These are phyloP conservation scores for Lactarius quietus DNA, from an alignment of 768 basidiomycete genomes.

Conservation along the genomic window DNA sequence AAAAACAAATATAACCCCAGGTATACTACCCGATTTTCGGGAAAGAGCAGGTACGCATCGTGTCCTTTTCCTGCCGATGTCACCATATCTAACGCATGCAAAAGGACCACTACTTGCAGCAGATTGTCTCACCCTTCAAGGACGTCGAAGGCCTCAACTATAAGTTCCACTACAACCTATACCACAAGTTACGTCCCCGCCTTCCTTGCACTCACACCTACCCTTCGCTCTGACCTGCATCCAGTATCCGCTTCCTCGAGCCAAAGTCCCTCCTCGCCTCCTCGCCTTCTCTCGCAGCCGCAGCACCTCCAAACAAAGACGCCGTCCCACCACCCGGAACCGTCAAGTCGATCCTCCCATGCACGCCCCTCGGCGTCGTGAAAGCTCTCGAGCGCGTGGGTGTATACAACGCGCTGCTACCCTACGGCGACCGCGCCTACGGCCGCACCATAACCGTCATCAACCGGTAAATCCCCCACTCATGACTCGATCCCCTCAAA, in stretches of 20 bases:
- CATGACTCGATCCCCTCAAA: not conserved
- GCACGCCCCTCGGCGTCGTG: constrained; percentile 95
- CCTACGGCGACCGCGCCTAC: constrained; percentile 93
- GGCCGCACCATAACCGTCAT: constrained; percentile 92
- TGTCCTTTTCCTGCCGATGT: not conserved
- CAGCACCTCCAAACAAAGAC: constrained; percentile 34
- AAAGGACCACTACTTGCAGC: constrained; percentile 96
- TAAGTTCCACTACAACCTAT: constrained; percentile 92
- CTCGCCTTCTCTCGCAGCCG: constrained; percentile 33
- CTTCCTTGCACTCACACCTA: not conserved
- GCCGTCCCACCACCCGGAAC: constrained; percentile 77
- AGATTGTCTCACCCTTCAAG: constrained; percentile 93
- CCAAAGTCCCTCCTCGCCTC: constrained; percentile 64
- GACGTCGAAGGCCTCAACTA: constrained; percentile 97
- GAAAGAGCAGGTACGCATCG: constrained; percentile 64
- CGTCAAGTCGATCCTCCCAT: constrained; percentile 96
- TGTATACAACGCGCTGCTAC: constrained; percentile 89
- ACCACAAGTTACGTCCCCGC: constrained; percentile 68
- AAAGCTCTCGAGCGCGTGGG: constrained; percentile 89
- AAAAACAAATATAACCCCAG: constrained; percentile 36
- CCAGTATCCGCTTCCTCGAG: constrained; percentile 87
- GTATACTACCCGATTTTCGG: constrained; percentile 98
- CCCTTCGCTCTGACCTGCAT: not conserved
- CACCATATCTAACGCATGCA: not conserved
- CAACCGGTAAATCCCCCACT: constrained; percentile 61